Evolutionary conservation across 371 early-diverging fungal genomes (phyloP).

Genomic region (Umbelopsis sp.): DNA sequence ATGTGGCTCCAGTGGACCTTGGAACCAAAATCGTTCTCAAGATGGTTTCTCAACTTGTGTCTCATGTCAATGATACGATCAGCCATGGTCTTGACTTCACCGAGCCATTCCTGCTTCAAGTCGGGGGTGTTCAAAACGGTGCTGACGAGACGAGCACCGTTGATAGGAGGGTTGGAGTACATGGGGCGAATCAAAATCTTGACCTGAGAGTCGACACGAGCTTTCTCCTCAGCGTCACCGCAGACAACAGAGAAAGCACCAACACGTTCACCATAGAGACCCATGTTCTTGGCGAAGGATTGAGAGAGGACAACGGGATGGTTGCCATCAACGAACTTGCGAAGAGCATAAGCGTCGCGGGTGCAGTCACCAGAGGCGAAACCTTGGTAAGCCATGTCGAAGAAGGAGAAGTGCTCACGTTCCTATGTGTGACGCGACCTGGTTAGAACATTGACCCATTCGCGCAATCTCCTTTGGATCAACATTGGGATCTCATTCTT

Average conservation of each 20-base stretch:
- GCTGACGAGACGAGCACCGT: conserved; percentile 94
- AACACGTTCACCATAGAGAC: conserved; percentile 97
- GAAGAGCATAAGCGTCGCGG: conserved; percentile 93
- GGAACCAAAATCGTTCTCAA: conserved; percentile 83
- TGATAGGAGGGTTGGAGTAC: conserved; percentile 97
- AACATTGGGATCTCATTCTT: neutral
- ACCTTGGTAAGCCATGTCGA: conserved; percentile 99
- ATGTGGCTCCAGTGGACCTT: conserved; percentile 92
- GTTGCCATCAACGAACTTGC: conserved; percentile 88
- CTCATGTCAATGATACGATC: conserved; percentile 97
- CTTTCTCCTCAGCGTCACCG: conserved; percentile 77
- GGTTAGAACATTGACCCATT: neutral
- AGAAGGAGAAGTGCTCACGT: conserved; percentile 89
- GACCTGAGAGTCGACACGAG: conserved; percentile 90
- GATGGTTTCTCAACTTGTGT: conserved; percentile 72
- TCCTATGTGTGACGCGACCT: conserved; percentile 35
- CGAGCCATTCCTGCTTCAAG: conserved; percentile 87
- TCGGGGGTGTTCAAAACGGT: conserved; percentile 80
- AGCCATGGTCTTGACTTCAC: conserved; percentile 96
- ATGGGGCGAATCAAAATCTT: conserved; percentile 96
- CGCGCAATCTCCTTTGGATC: neutral
- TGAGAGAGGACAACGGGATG: conserved; percentile 88
- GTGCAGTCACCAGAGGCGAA: conserved; percentile 94
- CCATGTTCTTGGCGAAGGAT: conserved; percentile 99
- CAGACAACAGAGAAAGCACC: conserved; percentile 94